Conservation (phyloP, 768 basidiomycete genomes). For the Termitomyces sp. region DNA sequence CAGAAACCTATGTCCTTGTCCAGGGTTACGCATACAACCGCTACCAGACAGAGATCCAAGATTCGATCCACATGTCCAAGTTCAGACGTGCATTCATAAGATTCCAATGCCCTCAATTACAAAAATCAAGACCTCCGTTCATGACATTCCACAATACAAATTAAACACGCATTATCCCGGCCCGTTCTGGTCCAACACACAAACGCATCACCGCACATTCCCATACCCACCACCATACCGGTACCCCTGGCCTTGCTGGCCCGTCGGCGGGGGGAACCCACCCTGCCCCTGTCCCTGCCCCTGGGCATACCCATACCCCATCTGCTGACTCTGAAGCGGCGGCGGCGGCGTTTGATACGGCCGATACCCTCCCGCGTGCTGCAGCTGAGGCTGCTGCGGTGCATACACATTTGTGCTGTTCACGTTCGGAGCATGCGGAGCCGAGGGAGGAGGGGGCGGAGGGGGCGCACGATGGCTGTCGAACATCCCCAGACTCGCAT, state of each 20-base stretch:
- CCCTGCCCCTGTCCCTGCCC: neutral
- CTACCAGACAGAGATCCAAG: too few relatives aligned
- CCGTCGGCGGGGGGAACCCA: neutral
- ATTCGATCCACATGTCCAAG: too few relatives aligned
- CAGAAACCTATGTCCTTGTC: too few relatives aligned
- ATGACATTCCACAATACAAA: neutral
- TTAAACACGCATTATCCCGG: neutral
- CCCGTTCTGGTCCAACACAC: neutral
- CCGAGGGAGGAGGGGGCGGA: neutral
- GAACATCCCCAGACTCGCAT: slow-evolving; percentile 31
- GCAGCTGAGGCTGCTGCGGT: slow-evolving; percentile 9
- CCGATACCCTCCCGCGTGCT: neutral
- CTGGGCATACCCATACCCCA: neutral
- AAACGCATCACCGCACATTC: neutral
- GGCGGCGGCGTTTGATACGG: neutral
- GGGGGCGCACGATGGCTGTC: slow-evolving; percentile 8
- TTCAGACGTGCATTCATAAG: too few relatives aligned
- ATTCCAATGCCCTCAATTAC: too few relatives aligned
- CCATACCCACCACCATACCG: neutral
- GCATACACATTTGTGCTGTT: neutral
- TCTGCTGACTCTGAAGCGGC: neutral
- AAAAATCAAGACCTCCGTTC: neutral
- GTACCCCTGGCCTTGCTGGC: neutral
- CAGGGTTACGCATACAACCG: too few relatives aligned
- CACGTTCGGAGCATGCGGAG: neutral